Percentiles rank a stretch among this genome's conserved stretches.
phyloP scores from a whole-genome alignment of 1,284 basidiomycete genomes.

The Cryptococcus neoformans region DNA sequence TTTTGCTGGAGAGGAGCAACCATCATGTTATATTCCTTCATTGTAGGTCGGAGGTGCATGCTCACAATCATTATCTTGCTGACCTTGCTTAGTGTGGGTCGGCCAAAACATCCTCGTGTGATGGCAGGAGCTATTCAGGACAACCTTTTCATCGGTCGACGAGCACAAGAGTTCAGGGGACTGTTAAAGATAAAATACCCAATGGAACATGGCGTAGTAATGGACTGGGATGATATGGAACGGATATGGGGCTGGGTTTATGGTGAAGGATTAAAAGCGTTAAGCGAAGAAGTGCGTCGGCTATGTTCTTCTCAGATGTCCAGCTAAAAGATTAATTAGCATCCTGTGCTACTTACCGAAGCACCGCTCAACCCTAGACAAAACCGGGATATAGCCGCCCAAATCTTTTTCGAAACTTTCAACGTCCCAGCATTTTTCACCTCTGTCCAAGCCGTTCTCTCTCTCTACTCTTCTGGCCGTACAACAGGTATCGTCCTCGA shows the following conservation, averaged over 20 bases:
- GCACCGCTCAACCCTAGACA: conserved; percentile 91
- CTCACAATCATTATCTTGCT: neutral
- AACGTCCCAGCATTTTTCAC: conserved; percentile 98
- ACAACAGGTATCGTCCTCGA: conserved; percentile 99
- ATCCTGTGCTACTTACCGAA: conserved; percentile 93
- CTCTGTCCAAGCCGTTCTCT: conserved; percentile 94
- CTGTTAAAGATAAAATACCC: conserved; percentile 96
- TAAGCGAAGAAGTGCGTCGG: conserved; percentile 82
- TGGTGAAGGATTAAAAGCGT: conserved; percentile 85
- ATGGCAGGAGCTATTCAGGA: conserved; percentile 73
- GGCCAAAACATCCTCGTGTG: conserved; percentile 91
- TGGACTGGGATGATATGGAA: conserved; percentile 99
- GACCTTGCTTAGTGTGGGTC: conserved; percentile 66
- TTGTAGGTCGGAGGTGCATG: conserved; percentile 61
- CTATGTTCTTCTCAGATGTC: neutral
- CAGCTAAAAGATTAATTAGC: conserved; percentile 55
- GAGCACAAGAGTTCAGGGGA: conserved; percentile 90
- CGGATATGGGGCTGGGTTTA: conserved; percentile 98
- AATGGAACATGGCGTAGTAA: conserved; percentile 88
- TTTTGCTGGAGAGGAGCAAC: conserved; percentile 96
- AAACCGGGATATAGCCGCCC: conserved; percentile 91
- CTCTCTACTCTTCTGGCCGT: conserved; percentile 98
- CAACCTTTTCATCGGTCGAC: conserved; percentile 86
- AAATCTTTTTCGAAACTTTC: conserved; percentile 99
- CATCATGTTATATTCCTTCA: conserved; percentile 96